phyloP scores from a whole-genome alignment of 768 basidiomycete genomes.

The Phlebiopsis flavidoalba region DNA sequence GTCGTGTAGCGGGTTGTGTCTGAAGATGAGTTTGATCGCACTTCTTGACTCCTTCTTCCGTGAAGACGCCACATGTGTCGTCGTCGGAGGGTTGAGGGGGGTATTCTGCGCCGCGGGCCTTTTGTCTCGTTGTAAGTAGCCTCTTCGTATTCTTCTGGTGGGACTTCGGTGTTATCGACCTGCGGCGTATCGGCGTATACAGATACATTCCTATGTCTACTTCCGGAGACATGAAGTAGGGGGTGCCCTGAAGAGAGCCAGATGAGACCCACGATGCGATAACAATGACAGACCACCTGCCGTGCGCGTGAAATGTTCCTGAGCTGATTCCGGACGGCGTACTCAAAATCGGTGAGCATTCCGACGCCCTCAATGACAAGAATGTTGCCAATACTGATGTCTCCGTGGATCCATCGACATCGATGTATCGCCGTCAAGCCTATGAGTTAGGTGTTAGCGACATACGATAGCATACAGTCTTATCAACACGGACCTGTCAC shows the following conservation, averaged over 20 bases:
- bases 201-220: neutral
- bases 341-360: slow-evolving; percentile 13
- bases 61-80: neutral
- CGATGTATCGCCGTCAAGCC: slow-evolving; percentile 4
- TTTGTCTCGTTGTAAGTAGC: neutral
- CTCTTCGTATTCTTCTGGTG: too few species aligned
- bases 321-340: slow-evolving; percentile 1
- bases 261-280: neutral
- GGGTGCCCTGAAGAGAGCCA: neutral
- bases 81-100: neutral
- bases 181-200: too few species aligned
- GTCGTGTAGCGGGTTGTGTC: neutral
- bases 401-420: slow-evolving; percentile 14
- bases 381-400: slow-evolving; percentile 14
- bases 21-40: neutral
- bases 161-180: too few species aligned
- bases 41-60: neutral
- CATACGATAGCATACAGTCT: neutral
- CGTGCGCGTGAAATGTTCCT: neutral
- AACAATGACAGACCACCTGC: neutral
- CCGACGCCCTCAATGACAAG: neutral
- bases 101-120: neutral
- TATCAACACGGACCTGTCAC: neutral
- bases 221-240: slow-evolving; percentile 4
- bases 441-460: neutral